Base-by-base conservation (phyloP, 1,139 yeast genomes). In the Geotrichum reessii region DNA sequence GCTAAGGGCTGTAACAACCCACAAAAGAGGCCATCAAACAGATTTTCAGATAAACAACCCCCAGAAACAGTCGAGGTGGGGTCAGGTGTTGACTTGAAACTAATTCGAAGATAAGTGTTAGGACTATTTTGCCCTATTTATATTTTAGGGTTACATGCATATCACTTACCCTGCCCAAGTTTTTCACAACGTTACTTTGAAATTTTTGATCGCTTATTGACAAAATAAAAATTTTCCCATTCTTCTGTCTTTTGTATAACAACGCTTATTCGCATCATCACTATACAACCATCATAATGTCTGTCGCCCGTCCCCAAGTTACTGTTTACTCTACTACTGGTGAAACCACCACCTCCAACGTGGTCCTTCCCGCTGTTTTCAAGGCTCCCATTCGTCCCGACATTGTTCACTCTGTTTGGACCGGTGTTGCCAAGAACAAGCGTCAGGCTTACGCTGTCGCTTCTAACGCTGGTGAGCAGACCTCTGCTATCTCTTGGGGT, bases 401-500 rank as follows among this genome's bases (percentile, higher is more conserved):
- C 79, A 83, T 93, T 76, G 97, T 93, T 77, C 99, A 92, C 92
- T 82, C 96, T 77, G 99, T 93, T 72, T 93, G 90, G 86, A 89
- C 92, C 77, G 88, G 93, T 79, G 91, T 93, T 73, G 92, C 92
- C 95, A 93, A 93, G 93, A 93, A 93, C 96, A 92, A 92, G 92
- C 91, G 99, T 83, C 99, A 93, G 84, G 97, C 99, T 79, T 93
- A 93, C 86, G 97, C 99, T 77, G 99, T 93, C 73, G 86, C 97
- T 74, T 91, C 86, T 78, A 89, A 90, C 82, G 99, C 99, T 74
- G 99, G 99, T 84, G 96, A 89, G 86, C 98, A 93, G 84, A 92
- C 97, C 80, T 93, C 99, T 68, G 99, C 99, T 78, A 97, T 91
- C 82, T 93, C 99, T 67, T 93, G 99, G 99, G 99, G 99, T 90